Evolutionary conservation across 202 grass and related monocot species (phyloP).

Genomic region (Schoenoplectus triqueter): DNA sequence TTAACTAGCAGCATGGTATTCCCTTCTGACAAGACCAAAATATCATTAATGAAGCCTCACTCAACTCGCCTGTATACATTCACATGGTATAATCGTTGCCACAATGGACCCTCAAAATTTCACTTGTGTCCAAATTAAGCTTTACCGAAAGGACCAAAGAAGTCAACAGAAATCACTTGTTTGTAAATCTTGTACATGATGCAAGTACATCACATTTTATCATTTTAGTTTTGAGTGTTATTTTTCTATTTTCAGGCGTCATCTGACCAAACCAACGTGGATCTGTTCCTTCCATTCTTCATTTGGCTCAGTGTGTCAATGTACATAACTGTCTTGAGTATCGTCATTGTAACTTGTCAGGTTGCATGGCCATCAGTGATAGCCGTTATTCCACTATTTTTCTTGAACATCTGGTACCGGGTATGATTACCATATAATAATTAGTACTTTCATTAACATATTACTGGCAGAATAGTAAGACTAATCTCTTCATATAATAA

Average conservation of each 20-base stretch:
- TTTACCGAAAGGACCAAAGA: not conserved
- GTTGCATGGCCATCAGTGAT: conserved; percentile 92
- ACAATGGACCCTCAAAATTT: not conserved
- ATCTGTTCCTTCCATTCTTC: conserved; percentile 91
- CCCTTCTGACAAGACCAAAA: not conserved
- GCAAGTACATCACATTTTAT: not conserved
- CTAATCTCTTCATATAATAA: not conserved
- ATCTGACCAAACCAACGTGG: conserved; percentile 90
- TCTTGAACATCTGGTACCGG: conserved; percentile 94
- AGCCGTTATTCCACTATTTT: conserved; percentile 63
- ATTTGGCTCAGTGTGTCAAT: conserved; percentile 75
- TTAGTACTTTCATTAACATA: conserved; percentile 13
- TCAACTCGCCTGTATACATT: not conserved
- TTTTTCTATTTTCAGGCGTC: conserved; percentile 58
- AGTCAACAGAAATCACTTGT: not conserved
- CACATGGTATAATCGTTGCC: not conserved
- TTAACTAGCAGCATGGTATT: not conserved
- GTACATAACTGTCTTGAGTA: conserved; percentile 86
- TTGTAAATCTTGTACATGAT: not conserved
- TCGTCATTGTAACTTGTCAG: conserved; percentile 71
- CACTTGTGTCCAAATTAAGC: not conserved
- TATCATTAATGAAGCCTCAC: not conserved
- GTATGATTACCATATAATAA: conserved; percentile 44
- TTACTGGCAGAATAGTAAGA: not conserved
- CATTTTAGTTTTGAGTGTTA: not conserved